Conservation (phyloP, 2,329 filamentous ascomycete species). For the Coniosporium tulheliwenetii region DNA sequence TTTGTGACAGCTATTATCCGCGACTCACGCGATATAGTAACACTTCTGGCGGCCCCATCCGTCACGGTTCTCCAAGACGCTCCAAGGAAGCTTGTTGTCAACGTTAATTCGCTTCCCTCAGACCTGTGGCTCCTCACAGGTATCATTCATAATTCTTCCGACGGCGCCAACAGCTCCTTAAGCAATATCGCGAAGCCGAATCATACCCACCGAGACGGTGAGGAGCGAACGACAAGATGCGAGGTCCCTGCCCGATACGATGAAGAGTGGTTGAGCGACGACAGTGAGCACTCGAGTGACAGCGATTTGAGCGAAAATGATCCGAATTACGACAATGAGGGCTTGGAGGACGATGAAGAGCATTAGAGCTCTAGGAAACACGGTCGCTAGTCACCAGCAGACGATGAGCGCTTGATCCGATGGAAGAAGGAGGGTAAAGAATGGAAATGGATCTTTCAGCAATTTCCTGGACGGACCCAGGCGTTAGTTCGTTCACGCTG, state of each 20-base stretch:
- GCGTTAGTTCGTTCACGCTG: not conserved
- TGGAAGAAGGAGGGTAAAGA: not conserved
- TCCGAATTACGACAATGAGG: not conserved
- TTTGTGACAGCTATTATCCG: no score
- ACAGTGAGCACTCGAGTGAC: not conserved
- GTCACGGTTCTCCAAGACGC: no score
- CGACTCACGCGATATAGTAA: no score
- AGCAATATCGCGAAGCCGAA: not conserved
- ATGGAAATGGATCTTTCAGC: not conserved
- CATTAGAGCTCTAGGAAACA: not conserved
- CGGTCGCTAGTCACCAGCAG: not conserved
- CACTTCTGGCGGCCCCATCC: no score
- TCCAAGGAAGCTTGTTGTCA: no score
- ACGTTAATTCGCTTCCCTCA: not conserved
- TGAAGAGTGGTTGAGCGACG: not conserved
- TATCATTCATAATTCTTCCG: not conserved
- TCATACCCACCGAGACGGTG: not conserved
- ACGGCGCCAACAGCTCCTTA: not conserved
- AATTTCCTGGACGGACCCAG: not conserved
- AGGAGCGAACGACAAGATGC: not conserved
- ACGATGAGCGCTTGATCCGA: not conserved
- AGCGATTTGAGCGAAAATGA: not conserved
- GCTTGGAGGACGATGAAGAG: not conserved
- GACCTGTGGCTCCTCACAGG: not conserved
- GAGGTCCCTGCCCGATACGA: no score